Conservation (phyloP, 2,329 filamentous ascomycete genomes). For the Penicillium sp. region DNA sequence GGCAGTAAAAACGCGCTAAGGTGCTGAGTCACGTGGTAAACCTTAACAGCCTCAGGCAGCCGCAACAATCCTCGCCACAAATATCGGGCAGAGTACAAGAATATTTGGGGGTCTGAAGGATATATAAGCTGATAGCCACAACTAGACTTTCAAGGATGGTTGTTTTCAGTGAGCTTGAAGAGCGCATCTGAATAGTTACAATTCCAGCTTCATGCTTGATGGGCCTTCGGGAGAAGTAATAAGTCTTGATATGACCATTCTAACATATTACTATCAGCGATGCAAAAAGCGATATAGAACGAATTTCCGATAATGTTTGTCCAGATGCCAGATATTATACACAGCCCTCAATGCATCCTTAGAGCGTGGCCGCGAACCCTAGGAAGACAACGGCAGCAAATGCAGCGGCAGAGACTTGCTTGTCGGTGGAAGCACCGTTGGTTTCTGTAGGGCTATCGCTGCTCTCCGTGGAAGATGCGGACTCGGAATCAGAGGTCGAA, state of each 20-base stretch:
- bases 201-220: too few relatives aligned
- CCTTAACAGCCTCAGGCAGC: background rate
- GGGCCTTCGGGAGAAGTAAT: slow-evolving; percentile 1
- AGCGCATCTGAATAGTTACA: background rate
- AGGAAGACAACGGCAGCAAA: slow-evolving; percentile 48
- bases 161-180: background rate
- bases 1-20: slow-evolving; percentile 19
- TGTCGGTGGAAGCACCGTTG: slow-evolving; percentile 35
- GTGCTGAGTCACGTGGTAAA: background rate
- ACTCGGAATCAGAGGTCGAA: slow-evolving; percentile 20
- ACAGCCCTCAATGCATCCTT: slow-evolving; percentile 10
- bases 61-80: background rate
- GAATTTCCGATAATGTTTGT: slow-evolving; percentile 5
- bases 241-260: slow-evolving; percentile 13
- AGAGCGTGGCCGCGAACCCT: slow-evolving; percentile 46
- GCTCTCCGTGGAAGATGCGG: slow-evolving; percentile 7
- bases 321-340: slow-evolving; percentile 13
- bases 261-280: slow-evolving; percentile 12
- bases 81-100: too few relatives aligned
- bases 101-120: too few relatives aligned
- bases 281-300: slow-evolving; percentile 12
- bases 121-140: too few relatives aligned
- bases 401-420: slow-evolving; percentile 42
- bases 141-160: background rate
- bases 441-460: slow-evolving; percentile 22